These are phyloP conservation scores for Verticillium tricorpus DNA, from an alignment of 2,329 filamentous ascomycete species.

Conservation along the genomic window DNA sequence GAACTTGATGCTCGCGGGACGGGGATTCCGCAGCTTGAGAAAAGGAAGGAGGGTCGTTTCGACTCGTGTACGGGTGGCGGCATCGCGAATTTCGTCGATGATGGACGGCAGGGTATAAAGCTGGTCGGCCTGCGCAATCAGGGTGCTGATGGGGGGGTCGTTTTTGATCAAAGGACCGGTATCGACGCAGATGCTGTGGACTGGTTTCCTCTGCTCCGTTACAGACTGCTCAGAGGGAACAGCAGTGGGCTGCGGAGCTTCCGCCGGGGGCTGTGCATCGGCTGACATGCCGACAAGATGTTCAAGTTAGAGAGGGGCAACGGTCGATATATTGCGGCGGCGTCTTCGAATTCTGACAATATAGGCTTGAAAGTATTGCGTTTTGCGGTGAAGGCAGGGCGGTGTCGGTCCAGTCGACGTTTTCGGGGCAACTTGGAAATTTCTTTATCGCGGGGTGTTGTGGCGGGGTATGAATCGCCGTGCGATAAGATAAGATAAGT, in stretches of 20 bases:
- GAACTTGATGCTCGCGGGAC: constrained; percentile 70
- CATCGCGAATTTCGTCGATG: constrained; percentile 82
- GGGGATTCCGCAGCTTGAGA: constrained; percentile 70
- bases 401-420: not conserved
- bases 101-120: constrained; percentile 84
- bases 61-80: constrained; percentile 71
- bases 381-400: not conserved
- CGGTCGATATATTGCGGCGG: not conserved
- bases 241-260: not conserved
- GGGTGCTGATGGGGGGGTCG: constrained; percentile 76
- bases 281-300: not conserved
- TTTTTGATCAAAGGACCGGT: constrained; percentile 93
- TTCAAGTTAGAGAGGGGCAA: not conserved
- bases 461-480: not conserved
- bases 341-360: not conserved
- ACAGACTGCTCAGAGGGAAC: not conserved
- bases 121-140: constrained; percentile 70
- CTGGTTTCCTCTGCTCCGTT: constrained; percentile 47
- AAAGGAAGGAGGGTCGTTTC: constrained; percentile 85
- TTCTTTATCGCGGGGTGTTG: not conserved
- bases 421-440: not conserved
- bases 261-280: not conserved
- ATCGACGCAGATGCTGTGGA: constrained; percentile 83
- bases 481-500: constrained; percentile 1
- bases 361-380: not conserved